Evolutionary conservation across 164 flowering plant genomes (phyloP), one percentile per base, ranked within the genome.

Genomic region (Cinnamomum chago): DNA sequence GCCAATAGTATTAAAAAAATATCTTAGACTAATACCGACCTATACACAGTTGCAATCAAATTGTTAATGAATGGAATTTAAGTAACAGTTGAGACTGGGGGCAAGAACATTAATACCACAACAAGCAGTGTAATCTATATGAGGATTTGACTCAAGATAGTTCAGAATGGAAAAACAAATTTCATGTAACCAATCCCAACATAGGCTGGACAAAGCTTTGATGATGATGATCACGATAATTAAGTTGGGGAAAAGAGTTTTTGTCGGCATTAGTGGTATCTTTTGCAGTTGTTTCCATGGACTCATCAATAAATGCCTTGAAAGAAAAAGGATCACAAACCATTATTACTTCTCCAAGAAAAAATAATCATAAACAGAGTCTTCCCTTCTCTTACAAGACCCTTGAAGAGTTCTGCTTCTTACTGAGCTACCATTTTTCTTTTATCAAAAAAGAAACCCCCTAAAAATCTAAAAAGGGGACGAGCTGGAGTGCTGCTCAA

Each of bases 271-370:
- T 83, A 23, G 84, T 83, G 27, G 86, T 72, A 67, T 76, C 79
- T 58, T 83, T 83, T 20, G 86, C 86, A 81, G 84, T 83, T 11
- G 86, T 79, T 74, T 81, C 86, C 84, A 83, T 62, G 74, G 81
- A 83, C 74, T 83, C 84, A 81, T 84, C 84, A 50, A 84, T 84
- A 70, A 84, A 84, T 47, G 84, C 84, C 86, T 83, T 25, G 70
- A 12, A 72, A 50, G 15, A 52, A 55, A 20, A 55, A 15, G 60
- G 20, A 20, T 15, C n/a, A 55, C 60, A 55, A 20, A 4, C 60
- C 60, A 55, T 55, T 15, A 55, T 55, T 55, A 55, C 20, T 15
- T 14, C 17, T 17, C 18, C 13, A 55, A 55, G 13, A 18, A 20
- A 55, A 55, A 55, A 13, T 3, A n/a, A 55, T 15, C 7, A 14